phyloP scores from a whole-genome alignment of 2,329 filamentous ascomycete species.

The Xylariaceae sp. region DNA sequence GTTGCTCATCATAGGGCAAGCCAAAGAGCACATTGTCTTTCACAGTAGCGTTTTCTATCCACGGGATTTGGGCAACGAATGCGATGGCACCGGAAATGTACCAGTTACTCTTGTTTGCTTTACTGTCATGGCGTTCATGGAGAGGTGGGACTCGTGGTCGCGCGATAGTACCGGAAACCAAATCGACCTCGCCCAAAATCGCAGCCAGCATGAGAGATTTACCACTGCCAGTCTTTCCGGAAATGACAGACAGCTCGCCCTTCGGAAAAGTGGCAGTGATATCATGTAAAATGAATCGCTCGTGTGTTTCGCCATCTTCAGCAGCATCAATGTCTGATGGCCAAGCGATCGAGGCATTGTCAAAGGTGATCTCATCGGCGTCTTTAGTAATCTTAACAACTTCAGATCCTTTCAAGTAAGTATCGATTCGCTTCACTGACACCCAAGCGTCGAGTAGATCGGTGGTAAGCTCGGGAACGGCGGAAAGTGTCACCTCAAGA shows the following conservation, averaged over 20 bases:
- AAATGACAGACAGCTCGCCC: conserved; percentile 68
- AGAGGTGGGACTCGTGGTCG: conserved; percentile 48
- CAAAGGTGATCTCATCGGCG: conserved; percentile 59
- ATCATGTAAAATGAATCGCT: conserved; percentile 62
- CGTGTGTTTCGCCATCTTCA: conserved; percentile 43
- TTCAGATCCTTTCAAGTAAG: conserved; percentile 66
- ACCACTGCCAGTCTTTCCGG: conserved; percentile 72
- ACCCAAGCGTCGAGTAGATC: conserved; percentile 68
- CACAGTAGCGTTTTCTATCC: conserved; percentile 80
- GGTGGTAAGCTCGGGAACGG: conserved; percentile 70
- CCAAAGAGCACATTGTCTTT: conserved; percentile 77
- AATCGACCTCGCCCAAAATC: conserved; percentile 70
- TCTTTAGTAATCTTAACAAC: conserved; percentile 51
- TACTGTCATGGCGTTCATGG: conserved; percentile 55
- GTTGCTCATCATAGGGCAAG: conserved; percentile 62
- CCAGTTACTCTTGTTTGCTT: conserved; percentile 64
- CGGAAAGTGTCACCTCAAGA: conserved; percentile 67
- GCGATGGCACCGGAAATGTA: conserved; percentile 66
- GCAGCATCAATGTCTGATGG: conserved; percentile 55
- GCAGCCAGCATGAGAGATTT: conserved; percentile 72
- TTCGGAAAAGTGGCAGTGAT: conserved; percentile 64
- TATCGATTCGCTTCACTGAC: conserved; percentile 68
- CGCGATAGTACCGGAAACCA: conserved; percentile 59
- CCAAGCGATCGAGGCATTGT: conserved; percentile 69
- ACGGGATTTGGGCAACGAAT: conserved; percentile 75